Evolutionary conservation across 768 basidiomycete species (phyloP).

Genomic region (Megacollybia marginata): DNA sequence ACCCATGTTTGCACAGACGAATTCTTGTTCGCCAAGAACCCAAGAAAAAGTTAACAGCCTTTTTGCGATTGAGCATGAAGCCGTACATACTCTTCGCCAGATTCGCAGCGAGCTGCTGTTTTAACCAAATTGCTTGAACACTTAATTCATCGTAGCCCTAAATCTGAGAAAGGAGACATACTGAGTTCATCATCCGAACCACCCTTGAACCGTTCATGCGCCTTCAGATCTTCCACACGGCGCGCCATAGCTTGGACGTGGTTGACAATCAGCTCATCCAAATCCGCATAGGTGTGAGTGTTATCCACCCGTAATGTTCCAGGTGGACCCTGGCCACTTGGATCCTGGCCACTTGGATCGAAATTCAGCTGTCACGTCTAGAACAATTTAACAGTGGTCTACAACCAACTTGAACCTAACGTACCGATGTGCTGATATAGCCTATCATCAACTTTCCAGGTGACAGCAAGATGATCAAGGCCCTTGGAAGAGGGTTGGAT

Average conservation of each 20-base stretch:
- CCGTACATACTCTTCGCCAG: no score
- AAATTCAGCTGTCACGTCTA: no score
- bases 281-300: constrained; percentile 81
- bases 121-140: no score
- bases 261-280: constrained; percentile 95
- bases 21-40: no score
- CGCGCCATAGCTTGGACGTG: constrained; percentile 93
- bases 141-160: no score
- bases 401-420: constrained; percentile 23
- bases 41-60: constrained; percentile 89
- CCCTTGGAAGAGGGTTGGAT: constrained; percentile 96
- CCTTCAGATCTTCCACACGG: constrained; percentile 90
- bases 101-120: no score
- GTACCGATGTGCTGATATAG: constrained; percentile 94
- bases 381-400: no score
- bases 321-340: constrained; percentile 56
- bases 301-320: constrained; percentile 66
- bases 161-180: constrained; percentile 89
- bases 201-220: constrained; percentile 90
- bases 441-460: constrained; percentile 89
- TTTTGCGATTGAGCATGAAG: no score
- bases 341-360: constrained; percentile 71
- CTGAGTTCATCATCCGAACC: constrained; percentile 86
- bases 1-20: no score
- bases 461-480: constrained; percentile 77